phyloP scores from a whole-genome alignment of 495 filamentous ascomycete species.

The Sordaria brevicollis region DNA sequence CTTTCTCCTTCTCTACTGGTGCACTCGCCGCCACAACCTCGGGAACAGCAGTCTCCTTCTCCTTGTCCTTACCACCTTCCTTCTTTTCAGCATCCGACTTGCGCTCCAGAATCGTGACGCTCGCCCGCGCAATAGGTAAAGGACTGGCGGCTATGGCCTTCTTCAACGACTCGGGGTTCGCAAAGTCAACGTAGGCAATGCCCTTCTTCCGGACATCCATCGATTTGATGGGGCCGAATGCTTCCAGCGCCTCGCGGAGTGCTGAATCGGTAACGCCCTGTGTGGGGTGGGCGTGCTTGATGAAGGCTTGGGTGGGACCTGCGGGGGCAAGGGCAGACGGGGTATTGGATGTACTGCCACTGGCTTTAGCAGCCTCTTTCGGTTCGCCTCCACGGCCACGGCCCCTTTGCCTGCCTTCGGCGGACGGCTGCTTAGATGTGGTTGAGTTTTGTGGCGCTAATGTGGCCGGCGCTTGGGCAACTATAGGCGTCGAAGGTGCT shows the following conservation, averaged over 20 bases:
- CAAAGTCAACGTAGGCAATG: constrained; percentile 84
- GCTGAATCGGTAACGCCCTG: constrained; percentile 79
- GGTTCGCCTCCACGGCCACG: not conserved
- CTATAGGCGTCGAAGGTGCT: constrained; percentile 8
- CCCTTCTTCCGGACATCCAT: constrained; percentile 90
- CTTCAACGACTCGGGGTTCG: constrained; percentile 53
- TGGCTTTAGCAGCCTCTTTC: constrained; percentile 1
- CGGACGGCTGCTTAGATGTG: constrained; percentile 2
- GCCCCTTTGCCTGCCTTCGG: constrained; percentile 23
- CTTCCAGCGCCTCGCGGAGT: constrained; percentile 58
- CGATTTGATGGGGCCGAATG: constrained; percentile 58
- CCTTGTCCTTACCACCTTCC: constrained; percentile 1
- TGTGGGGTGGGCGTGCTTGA: constrained; percentile 86
- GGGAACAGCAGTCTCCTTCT: not conserved
- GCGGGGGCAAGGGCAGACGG: constrained; percentile 27
- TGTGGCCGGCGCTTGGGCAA: constrained; percentile 5
- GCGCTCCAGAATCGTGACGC: constrained; percentile 75
- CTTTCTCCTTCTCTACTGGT: not conserved
- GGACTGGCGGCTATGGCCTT: constrained; percentile 76
- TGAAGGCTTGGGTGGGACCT: constrained; percentile 69
- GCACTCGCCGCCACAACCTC: not conserved
- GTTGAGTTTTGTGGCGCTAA: constrained; percentile 18
- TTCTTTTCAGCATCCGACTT: constrained; percentile 44
- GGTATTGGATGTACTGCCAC: constrained; percentile 16
- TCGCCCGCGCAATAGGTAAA: constrained; percentile 68